Evolutionary conservation across 768 basidiomycete genomes (phyloP).

Genomic region (Boletus reticulatus): DNA sequence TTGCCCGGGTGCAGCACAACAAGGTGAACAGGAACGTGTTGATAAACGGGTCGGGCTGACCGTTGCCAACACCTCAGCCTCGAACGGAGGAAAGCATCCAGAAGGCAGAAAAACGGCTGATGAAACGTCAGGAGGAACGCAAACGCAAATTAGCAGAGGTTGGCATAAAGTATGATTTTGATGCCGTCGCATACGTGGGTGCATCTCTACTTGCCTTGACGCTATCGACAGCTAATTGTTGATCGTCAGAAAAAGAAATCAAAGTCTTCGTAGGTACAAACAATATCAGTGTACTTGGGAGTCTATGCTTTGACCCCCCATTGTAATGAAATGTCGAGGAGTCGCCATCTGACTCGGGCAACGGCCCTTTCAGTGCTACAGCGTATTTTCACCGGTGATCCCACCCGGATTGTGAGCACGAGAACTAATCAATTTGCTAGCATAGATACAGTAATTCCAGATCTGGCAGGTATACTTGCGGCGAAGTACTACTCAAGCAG

Average conservation of each 20-base stretch:
- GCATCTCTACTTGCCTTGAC: neutral
- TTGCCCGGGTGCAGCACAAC: conserved; percentile 75
- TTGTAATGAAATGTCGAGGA: neutral
- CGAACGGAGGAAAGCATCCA: conserved; percentile 71
- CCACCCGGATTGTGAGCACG: neutral
- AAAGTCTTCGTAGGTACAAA: conserved; percentile 21
- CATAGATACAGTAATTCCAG: neutral
- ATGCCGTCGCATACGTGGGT: conserved; percentile 80
- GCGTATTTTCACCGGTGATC: neutral
- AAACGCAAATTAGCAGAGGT: conserved; percentile 75
- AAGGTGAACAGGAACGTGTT: conserved; percentile 49
- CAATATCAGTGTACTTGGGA: neutral
- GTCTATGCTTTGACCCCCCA: neutral
- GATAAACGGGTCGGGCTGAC: conserved; percentile 2
- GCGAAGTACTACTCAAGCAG: neutral
- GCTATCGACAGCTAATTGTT: neutral
- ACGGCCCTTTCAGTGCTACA: too few relatives aligned
- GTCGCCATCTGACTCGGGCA: neutral
- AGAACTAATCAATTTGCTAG: neutral
- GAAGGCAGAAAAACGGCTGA: conserved; percentile 62
- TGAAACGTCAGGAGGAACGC: conserved; percentile 73
- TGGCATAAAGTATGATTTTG: conserved; percentile 88
- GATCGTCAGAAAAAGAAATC: conserved; percentile 36
- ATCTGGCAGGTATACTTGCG: neutral
- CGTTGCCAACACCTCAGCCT: conserved; percentile 40